phyloP scores from a whole-genome alignment of 2,329 filamentous ascomycete genomes.

The Colletotrichum magnum region DNA sequence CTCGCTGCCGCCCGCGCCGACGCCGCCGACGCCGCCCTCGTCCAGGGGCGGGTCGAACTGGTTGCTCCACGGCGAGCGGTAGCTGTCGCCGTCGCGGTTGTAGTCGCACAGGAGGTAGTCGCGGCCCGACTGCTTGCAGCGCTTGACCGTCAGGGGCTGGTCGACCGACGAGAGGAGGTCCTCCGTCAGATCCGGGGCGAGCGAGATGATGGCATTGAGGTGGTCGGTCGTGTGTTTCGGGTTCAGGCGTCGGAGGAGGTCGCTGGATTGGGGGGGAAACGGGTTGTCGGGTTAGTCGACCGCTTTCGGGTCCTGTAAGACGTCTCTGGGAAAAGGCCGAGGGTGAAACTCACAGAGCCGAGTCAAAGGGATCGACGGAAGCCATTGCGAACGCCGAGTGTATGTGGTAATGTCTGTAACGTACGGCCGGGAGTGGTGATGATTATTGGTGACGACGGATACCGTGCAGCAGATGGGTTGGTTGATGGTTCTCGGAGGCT shows the following conservation, averaged over 20 bases:
- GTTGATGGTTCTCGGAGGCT: conserved; percentile 16
- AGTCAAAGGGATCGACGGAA: conserved; percentile 78
- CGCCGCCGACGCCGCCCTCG: conserved; percentile 66
- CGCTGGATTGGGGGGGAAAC: conserved; percentile 67
- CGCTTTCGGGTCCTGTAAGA: conserved; percentile 22
- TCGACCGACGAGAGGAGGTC: conserved; percentile 98
- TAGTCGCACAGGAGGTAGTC: conserved; percentile 99
- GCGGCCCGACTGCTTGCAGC: conserved; percentile 89
- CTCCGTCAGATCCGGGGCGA: conserved; percentile 94
- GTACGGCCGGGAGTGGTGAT: background rate
- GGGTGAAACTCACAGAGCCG: conserved; percentile 74
- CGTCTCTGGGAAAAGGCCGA: conserved; percentile 14
- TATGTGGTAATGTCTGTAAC: background rate
- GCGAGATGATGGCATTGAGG: conserved; percentile 87
- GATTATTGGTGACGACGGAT: conserved; percentile 10
- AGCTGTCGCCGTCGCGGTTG: conserved; percentile 98
- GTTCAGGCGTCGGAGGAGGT: conserved; percentile 97
- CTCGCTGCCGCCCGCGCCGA: conserved; percentile 67
- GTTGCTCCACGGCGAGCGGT: conserved; percentile 99
- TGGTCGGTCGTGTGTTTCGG: conserved; percentile 92
- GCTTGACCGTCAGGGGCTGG: conserved; percentile 88
- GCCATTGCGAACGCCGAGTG: conserved; percentile 54
- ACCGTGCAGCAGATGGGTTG: conserved; percentile 14
- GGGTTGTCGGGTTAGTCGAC: conserved; percentile 24
- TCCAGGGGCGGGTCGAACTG: conserved; percentile 94